These are phyloP conservation scores for Saccharomyces hybrid DNA, from an alignment of 1,139 yeast species.

Conservation along the genomic window DNA sequence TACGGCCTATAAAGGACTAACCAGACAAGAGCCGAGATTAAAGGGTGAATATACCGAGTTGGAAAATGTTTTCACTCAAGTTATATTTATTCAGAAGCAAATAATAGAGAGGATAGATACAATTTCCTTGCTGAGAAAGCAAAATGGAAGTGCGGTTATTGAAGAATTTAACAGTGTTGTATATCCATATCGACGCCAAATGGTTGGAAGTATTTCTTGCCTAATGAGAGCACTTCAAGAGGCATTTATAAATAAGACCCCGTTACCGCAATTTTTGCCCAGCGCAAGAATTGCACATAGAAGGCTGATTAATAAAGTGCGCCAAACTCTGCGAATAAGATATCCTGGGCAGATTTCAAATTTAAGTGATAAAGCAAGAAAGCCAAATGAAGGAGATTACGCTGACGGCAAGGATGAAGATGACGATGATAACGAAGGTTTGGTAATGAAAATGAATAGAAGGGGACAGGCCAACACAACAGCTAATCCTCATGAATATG, in stretches of 20 bases:
- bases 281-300: constrained; percentile 43
- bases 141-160: constrained; percentile 41
- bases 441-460: constrained; percentile 1
- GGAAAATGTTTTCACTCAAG: constrained; percentile 37
- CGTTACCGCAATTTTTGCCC: constrained; percentile 44
- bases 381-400: constrained; percentile 11
- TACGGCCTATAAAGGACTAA: constrained; percentile 35
- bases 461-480: constrained; percentile 3
- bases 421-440: constrained; percentile 6
- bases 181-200: constrained; percentile 40
- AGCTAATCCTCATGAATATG: constrained; percentile 21
- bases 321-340: constrained; percentile 30
- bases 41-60: constrained; percentile 40
- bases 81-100: constrained; percentile 41
- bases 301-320: constrained; percentile 39
- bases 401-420: constrained; percentile 9
- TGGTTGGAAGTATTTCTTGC: constrained; percentile 35
- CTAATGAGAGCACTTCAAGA: constrained; percentile 38
- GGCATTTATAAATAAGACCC: constrained; percentile 38
- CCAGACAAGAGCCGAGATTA: constrained; percentile 42
- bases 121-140: constrained; percentile 37
- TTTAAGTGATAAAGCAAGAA: not conserved
- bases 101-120: constrained; percentile 44
- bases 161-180: constrained; percentile 40
- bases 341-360: constrained; percentile 8